Evolutionary conservation across 2,329 filamentous ascomycete genomes (phyloP).

Genomic region (Ceratocystis destructans): DNA sequence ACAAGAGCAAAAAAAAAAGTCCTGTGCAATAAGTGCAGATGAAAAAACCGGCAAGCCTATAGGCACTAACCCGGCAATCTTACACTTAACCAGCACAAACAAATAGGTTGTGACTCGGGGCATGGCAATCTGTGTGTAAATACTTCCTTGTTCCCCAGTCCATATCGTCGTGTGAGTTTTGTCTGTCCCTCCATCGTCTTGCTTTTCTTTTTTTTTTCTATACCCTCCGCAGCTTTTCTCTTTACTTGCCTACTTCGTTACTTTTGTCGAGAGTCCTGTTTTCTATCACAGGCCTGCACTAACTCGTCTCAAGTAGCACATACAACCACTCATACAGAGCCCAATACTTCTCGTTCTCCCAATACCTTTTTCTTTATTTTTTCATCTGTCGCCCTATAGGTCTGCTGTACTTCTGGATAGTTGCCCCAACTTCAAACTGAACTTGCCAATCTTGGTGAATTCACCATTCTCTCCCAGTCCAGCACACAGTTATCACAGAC

Average conservation of each 20-base stretch:
- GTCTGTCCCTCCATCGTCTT: not conserved
- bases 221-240: not conserved
- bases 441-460: no score
- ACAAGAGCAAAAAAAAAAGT: no score
- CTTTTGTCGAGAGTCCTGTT: not conserved
- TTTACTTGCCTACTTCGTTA: not conserved
- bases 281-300: not conserved
- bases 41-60: constrained; percentile 1
- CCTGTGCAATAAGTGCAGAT: not conserved
- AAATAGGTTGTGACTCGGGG: not conserved
- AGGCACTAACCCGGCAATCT: not conserved
- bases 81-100: not conserved
- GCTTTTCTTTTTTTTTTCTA: constrained; percentile 8
- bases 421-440: no score
- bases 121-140: not conserved
- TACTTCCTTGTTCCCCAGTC: constrained; percentile 1
- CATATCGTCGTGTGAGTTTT: not conserved
- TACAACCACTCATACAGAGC: not conserved
- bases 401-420: no score
- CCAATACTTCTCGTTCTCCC: no score
- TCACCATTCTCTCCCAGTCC: no score
- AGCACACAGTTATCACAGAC: not conserved
- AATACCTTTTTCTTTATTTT: no score
- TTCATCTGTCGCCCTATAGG: no score
- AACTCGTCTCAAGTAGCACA: not conserved